Base-by-base conservation (phyloP, 192 early-diverging fungal species). In the Gaertneriomyces sp. region DNA sequence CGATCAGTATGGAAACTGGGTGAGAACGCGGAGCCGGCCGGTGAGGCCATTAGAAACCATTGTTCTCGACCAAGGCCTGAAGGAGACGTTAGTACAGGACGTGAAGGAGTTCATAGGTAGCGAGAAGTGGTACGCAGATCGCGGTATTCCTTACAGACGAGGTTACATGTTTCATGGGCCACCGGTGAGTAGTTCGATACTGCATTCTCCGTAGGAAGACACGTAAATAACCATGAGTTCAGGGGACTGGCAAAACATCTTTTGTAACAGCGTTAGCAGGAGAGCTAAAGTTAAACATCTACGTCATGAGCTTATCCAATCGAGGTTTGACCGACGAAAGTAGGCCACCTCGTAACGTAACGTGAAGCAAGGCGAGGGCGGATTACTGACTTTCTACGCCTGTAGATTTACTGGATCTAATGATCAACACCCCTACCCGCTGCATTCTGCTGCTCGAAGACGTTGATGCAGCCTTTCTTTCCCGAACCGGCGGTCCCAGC, bases 371-470 rank as follows among this genome's bases (percentile, higher is more conserved):
- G 5, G 72, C n/a, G 50, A 83, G 8, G 69, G 56, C 10, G 25
- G 81, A 79, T 45, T 51, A 77, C 9, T 72, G 77, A 44, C 73
- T 72, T 56, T 44, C 6, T 12, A 49, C 70, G 71, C 74, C 51
- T 64, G 79, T 7, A 68, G 72, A 12, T 33, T 33, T 33, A 33
- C 25, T 33, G 25, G 76, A 81, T 41, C 69, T 81, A 6, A 71
- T 81, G 73, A 68, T 68, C 42, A 63, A 72, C 25, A 70, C 77
- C 3, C 80, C 80, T 10, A 44, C 70, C 11, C 76, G 87, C 39
- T 86, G 85, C 57, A 74, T 91, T 45, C 60, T 91, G 12, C 47
- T 91, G 39, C 75, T 91, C 55, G 88, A 91, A 65, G 89, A 91
- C 60, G 80, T 91, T 7, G 89, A 91, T 58, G 85, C 87, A 2